Evolutionary conservation across 1,284 basidiomycete species (phyloP), one percentile per base, ranked within the genome.

Genomic region (Hortiboletus rubellus): DNA sequence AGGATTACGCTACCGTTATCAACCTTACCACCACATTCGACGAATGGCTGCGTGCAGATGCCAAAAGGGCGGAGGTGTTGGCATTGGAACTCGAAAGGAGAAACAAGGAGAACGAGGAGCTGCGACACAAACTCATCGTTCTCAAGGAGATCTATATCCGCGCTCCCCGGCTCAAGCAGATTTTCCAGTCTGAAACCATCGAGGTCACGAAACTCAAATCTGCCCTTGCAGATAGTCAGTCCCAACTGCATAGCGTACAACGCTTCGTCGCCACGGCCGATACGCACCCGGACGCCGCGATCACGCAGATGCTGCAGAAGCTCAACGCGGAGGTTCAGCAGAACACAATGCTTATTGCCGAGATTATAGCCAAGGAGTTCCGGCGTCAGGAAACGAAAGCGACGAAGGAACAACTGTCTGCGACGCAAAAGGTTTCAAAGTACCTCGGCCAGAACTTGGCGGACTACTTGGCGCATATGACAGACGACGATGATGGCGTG

Each of bases 271-370:
- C 43, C 12, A 46, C 45, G 5, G 53, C 58, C 11, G 52, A 64
- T 18, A 47, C 17, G 5, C 46, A 62, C 6, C 34, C 52, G 2
- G 59, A 64, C 31, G n/a, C 42, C 11, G 8, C 12, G 34, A 46
- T 63, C 18, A 30, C 51, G 17, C 41, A 53, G 48, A 30, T 17
- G 37, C 12, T 64, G 14, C 49, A 38, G 7, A 51, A 44, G 41
- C 52, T 64, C 15, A 62, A 64, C 3, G 49, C 46, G 4, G 59
- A 61, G 46, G 41, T 64, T 14, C 52, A 64, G 8, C 38, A 58
- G 30, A 64, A 7, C 36, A 36, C 54, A 0, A 54, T 33, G 5
- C n/a, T 36, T 7, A 38, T 62, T 38, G 59, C 59, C 9, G 54
- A 64, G 27, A 18, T 7, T n/a, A 42, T 62, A 0, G 18, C 54